phyloP scores from a whole-genome alignment of 78 protist species.

The Tieghemostelium lacteum region DNA sequence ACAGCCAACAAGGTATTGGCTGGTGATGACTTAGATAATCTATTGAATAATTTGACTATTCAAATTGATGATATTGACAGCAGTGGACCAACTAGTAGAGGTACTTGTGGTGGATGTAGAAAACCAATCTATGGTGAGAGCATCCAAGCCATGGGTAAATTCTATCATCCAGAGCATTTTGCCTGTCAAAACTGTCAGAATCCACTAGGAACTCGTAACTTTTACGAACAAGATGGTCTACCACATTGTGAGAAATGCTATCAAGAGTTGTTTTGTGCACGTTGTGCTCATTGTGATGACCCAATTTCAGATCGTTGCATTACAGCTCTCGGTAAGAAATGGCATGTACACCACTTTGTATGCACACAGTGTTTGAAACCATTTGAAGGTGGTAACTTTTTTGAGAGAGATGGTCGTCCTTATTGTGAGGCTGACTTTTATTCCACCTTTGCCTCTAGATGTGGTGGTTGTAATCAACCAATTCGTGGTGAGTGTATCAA shows the following conservation, averaged over 20 bases:
- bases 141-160: conserved; percentile 81
- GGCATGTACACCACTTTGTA: conserved; percentile 82
- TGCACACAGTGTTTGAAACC: conserved; percentile 85
- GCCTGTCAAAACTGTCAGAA: conserved; percentile 66
- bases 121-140: conserved; percentile 84
- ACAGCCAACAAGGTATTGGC: conserved; percentile 31
- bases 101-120: conserved; percentile 72
- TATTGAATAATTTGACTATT: conserved; percentile 53
- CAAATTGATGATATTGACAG: conserved; percentile 74
- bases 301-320: conserved; percentile 83
- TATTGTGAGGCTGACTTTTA: conserved; percentile 84
- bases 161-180: conserved; percentile 86
- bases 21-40: conserved; percentile 78
- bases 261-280: conserved; percentile 78
- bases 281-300: conserved; percentile 85
- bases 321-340: conserved; percentile 83
- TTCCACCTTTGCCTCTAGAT: conserved; percentile 58
- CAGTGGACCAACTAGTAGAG: conserved; percentile 63
- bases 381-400: conserved; percentile 81
- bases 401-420: conserved; percentile 83
- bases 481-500: conserved; percentile 84
- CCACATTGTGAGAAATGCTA: conserved; percentile 85
- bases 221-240: conserved; percentile 58
- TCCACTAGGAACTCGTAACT: conserved; percentile 79
- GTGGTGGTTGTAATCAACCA: conserved; percentile 76